Evolutionary conservation across 164 flowering plant genomes (phyloP).

Genomic region (Echeveria elegans): DNA sequence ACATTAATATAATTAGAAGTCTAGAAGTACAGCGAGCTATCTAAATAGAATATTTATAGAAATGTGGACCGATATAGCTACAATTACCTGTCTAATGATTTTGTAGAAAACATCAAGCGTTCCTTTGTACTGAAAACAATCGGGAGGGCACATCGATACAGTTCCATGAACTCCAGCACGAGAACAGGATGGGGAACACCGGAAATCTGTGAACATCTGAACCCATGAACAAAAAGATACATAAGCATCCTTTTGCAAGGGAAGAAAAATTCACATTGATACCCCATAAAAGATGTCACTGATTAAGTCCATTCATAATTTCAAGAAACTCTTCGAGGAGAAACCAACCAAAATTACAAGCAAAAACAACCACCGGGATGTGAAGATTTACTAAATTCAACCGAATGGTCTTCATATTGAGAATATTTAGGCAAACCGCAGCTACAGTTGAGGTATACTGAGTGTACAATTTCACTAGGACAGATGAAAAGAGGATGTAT

Average conservation of each 20-base stretch:
- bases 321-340: too few relatives aligned
- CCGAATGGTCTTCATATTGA: too few relatives aligned
- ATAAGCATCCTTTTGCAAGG: too few relatives aligned
- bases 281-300: neutral
- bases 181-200: constrained; percentile 83
- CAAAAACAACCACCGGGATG: too few relatives aligned
- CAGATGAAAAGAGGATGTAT: neutral
- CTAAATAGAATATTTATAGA: neutral
- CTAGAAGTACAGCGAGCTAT: neutral
- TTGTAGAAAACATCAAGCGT: constrained; percentile 86
- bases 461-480: too few relatives aligned
- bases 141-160: constrained; percentile 74
- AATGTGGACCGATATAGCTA: neutral
- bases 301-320: too few relatives aligned
- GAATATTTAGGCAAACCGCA: too few relatives aligned
- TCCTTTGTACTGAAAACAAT: constrained; percentile 93
- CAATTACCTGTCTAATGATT: constrained; percentile 77
- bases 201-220: constrained; percentile 81
- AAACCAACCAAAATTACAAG: too few relatives aligned
- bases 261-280: too few relatives aligned
- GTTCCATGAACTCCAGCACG: constrained; percentile 80
- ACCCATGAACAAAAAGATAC: neutral
- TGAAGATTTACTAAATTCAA: too few relatives aligned
- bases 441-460: too few relatives aligned
- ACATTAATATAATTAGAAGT: neutral